A percentile compares a stretch with the other conserved stretches of the same genome.
phyloP scores from a whole-genome alignment of 2,329 filamentous ascomycete species.

The Colletotrichum orbiculare region DNA sequence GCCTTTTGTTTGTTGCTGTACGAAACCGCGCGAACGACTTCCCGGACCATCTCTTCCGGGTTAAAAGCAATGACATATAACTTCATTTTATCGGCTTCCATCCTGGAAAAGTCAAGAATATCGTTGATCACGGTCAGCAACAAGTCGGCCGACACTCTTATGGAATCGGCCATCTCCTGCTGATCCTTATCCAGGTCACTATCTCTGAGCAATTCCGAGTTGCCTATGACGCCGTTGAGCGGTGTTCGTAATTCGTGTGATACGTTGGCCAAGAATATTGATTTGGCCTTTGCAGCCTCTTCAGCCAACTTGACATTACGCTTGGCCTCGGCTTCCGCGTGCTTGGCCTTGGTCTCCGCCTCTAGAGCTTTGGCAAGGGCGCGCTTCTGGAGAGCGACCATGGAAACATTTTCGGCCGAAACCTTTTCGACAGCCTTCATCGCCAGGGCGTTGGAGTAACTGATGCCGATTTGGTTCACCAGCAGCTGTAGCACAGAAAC shows the following conservation, averaged over 20 bases:
- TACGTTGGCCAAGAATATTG: conserved; percentile 83
- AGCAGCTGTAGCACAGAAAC: conserved; percentile 75
- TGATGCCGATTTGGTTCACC: conserved; percentile 82
- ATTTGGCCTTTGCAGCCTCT: conserved; percentile 85
- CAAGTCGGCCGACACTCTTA: conserved; percentile 86
- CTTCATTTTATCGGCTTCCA: conserved; percentile 89
- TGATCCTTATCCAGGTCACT: conserved; percentile 81
- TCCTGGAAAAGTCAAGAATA: conserved; percentile 94
- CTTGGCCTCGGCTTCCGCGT: conserved; percentile 80
- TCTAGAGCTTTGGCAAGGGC: conserved; percentile 78
- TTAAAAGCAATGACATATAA: conserved; percentile 78
- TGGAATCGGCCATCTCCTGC: conserved; percentile 87
- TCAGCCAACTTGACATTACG: conserved; percentile 85
- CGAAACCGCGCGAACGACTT: conserved; percentile 73
- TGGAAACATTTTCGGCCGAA: conserved; percentile 80
- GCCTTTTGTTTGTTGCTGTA: conserved; percentile 74
- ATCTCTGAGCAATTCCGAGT: conserved; percentile 84
- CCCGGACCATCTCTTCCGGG: conserved; percentile 73
- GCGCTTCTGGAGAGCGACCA: conserved; percentile 81
- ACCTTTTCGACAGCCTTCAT: conserved; percentile 81
- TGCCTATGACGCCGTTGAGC: conserved; percentile 89
- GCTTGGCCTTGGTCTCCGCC: conserved; percentile 80
- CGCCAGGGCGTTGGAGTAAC: conserved; percentile 74
- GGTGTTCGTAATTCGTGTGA: conserved; percentile 85
- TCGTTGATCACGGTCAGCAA: conserved; percentile 95